A percentile compares a stretch with the other conserved stretches of the same genome.
These are phyloP conservation scores for Boletus smithii DNA, from an alignment of 1,284 basidiomycete species.

Conservation along the genomic window DNA sequence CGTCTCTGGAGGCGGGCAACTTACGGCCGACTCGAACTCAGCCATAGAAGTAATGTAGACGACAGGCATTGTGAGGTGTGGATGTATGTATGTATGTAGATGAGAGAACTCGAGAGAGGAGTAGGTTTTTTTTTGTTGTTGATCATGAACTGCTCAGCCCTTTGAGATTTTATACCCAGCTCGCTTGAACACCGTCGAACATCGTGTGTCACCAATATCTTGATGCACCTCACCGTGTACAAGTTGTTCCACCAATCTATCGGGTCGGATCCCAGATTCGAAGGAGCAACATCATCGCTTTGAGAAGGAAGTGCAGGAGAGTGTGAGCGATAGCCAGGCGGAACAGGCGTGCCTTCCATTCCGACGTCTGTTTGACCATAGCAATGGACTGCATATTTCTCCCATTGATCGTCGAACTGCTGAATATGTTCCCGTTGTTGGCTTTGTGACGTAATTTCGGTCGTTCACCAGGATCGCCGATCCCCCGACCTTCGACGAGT, in stretches of 20 bases:
- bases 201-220: conserved; percentile 22
- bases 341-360: conserved; percentile 34
- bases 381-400: conserved; percentile 20
- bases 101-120: conserved; percentile 11
- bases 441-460: conserved; percentile 26
- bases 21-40: conserved; percentile 26
- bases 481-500: conserved; percentile 13
- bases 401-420: conserved; percentile 20
- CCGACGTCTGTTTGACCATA: conserved; percentile 24
- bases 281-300: conserved; percentile 17
- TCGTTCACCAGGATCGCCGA: conserved; percentile 23
- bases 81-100: conserved; percentile 18
- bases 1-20: conserved; percentile 1
- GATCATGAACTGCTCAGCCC: conserved; percentile 12
- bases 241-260: conserved; percentile 22
- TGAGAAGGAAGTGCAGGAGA: conserved; percentile 17
- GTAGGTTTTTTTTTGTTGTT: conserved; percentile 20
- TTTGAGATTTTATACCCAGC: conserved; percentile 27
- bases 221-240: conserved; percentile 13
- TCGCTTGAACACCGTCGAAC: conserved; percentile 19
- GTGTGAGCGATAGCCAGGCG: conserved; percentile 28
- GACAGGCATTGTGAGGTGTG: conserved; percentile 21
- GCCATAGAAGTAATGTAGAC: conserved; percentile 27
- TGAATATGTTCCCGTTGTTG: conserved; percentile 13
- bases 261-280: conserved; percentile 24